A percentile compares a stretch with the other conserved stretches of the same genome.
Conservation (phyloP, 805 yeast genomes). For the Nakazawaea peltata region DNA sequence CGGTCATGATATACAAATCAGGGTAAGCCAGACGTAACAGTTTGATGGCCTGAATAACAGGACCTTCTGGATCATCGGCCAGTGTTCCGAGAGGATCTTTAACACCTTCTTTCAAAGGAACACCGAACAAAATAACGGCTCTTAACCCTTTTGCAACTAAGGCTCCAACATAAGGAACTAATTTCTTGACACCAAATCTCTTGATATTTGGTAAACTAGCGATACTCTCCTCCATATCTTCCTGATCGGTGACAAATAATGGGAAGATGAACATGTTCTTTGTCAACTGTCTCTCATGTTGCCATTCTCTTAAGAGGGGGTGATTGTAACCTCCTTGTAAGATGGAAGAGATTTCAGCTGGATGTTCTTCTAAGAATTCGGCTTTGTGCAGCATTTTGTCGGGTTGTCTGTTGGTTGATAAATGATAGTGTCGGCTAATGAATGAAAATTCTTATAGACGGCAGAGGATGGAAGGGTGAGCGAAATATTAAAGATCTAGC, state of each 20-base stretch:
- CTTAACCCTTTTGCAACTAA: conserved; percentile 75
- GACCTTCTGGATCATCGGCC: conserved; percentile 95
- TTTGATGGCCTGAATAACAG: conserved; percentile 77
- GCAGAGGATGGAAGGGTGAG: no score
- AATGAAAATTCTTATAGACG: no score
- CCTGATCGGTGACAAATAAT: conserved; percentile 71
- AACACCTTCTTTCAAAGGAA: conserved; percentile 63
- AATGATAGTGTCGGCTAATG: no score
- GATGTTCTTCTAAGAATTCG: conserved; percentile 50
- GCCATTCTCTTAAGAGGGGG: conserved; percentile 88
- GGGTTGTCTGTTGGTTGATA: no score
- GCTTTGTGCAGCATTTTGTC: conserved; percentile 64
- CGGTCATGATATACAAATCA: conserved; percentile 79
- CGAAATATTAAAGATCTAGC: no score
- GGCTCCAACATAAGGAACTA: conserved; percentile 60
- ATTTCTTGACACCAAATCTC: conserved; percentile 75
- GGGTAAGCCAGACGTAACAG: conserved; percentile 64
- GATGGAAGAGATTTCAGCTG: conserved; percentile 62
- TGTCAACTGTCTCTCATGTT: conserved; percentile 70
- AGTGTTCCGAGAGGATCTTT: conserved; percentile 81
- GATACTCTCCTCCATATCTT: conserved; percentile 71
- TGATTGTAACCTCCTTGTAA: conserved; percentile 94
- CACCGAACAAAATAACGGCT: conserved; percentile 89
- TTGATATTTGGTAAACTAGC: conserved; percentile 82
- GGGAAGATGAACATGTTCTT: conserved; percentile 93